phyloP scores from a whole-genome alignment of 1,284 basidiomycete genomes.

The Malassezia psittaci region DNA sequence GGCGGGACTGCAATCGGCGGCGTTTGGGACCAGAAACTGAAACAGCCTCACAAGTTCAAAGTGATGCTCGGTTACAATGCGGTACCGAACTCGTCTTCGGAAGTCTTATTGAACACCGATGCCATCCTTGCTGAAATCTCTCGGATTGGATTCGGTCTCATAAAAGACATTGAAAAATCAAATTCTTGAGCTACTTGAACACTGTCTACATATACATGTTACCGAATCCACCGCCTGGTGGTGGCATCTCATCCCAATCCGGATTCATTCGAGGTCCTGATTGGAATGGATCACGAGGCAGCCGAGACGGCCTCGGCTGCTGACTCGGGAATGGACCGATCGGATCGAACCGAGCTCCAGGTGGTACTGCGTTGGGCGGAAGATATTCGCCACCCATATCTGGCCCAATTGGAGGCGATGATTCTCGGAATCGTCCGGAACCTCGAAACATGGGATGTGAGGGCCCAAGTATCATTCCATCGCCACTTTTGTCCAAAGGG shows the following conservation, averaged over 20 bases:
- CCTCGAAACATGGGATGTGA: conserved; percentile 9
- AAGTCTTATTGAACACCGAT: conserved; percentile 61
- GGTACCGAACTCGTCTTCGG: conserved; percentile 29
- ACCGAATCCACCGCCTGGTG: conserved; percentile 4
- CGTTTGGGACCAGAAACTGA: conserved; percentile 68
- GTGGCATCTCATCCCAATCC: conserved; percentile 15
- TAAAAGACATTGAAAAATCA: conserved; percentile 47
- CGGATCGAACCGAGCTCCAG: conserved; percentile 14
- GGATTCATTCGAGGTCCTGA: conserved; percentile 3
- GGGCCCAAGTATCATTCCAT: conserved; percentile 16
- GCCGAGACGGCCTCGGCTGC: neutral
- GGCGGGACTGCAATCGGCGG: conserved; percentile 70
- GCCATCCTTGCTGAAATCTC: conserved; percentile 68
- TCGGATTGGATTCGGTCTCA: conserved; percentile 63
- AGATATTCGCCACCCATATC: neutral
- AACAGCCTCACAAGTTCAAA: conserved; percentile 58
- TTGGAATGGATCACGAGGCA: neutral
- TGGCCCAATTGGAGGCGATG: neutral
- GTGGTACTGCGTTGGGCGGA: conserved; percentile 10
- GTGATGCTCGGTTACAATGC: conserved; percentile 68
- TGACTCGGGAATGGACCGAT: neutral
- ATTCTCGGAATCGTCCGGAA: neutral
- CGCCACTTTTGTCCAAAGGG: neutral
- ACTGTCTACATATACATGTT: neutral
- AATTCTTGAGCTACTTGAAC: neutral